Percentiles rank a stretch among this genome's conserved stretches.
Evolutionary conservation across 2,329 filamentous ascomycete species (phyloP).

Genomic region (Cladosporium sp.): DNA sequence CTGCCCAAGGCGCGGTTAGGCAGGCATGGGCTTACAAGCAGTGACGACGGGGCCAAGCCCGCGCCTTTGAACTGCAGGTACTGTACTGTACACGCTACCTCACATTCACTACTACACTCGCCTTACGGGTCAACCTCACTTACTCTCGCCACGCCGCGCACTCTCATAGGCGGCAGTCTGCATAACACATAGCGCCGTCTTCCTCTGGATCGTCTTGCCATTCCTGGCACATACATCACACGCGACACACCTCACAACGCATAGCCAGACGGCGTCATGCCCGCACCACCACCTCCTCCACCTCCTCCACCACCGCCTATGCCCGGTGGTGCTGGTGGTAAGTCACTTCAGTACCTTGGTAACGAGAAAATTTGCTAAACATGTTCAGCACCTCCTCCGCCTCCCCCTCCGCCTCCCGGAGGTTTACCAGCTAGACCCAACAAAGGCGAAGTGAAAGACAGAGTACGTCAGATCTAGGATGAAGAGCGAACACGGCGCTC

Average conservation of each 20-base stretch:
- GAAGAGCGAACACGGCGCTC: background rate
- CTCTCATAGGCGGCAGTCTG: too few species aligned
- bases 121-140: too few species aligned
- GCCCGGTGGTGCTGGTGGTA: slow-evolving; percentile 51
- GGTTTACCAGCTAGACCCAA: slow-evolving; percentile 54
- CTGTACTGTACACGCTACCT: background rate
- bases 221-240: too few species aligned
- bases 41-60: background rate
- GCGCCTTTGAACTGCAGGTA: background rate
- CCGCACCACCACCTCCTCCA: slow-evolving; percentile 51
- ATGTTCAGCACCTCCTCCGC: slow-evolving; percentile 51
- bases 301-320: slow-evolving; percentile 61
- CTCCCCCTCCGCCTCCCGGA: slow-evolving; percentile 57
- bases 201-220: too few species aligned
- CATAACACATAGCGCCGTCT: too few species aligned
- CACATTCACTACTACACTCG: too few species aligned
- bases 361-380: background rate
- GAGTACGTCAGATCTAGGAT: slow-evolving; percentile 53
- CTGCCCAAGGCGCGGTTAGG: too few species aligned
- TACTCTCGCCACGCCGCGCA: too few species aligned
- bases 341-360: background rate
- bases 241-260: too few species aligned
- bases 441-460: slow-evolving; percentile 49
- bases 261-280: slow-evolving; percentile 1
- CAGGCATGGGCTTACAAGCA: too few species aligned